Evolutionary conservation across 2,329 filamentous ascomycete genomes (phyloP), one percentile per base, ranked within the genome.

Genomic region (Fusarium bulbicola): DNA sequence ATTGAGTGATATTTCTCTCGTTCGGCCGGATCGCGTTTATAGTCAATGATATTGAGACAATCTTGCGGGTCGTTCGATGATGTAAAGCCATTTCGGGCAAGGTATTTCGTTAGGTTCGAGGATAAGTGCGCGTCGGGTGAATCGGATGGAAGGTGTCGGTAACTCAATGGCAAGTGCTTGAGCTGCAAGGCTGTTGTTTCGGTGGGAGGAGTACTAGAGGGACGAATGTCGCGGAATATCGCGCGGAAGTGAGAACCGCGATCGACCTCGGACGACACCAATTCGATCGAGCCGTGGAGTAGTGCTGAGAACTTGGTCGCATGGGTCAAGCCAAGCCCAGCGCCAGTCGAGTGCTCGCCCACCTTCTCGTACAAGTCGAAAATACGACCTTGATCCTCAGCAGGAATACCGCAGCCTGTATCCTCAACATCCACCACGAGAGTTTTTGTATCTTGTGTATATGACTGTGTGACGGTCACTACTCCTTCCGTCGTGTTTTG

Each of bases 331-430:
- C 85, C 85, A 2, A 86, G 77, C 0, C 85, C 83, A 34, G 82
- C 82, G 7, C 84, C 81, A 5, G 78, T 79, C 0, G 83, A 81
- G 40, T 84, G 78, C 1, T 70, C 67, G 39, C 81, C 78, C 3
- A 81, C 79, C 39, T 85, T 85, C 45, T 85, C 84, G 26, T 86
- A 85, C 0, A 83, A 76, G 7, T 83, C 77, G 34, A 86, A 86
- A 8, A 86, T 84, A 6, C 82, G 81, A 7, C 76, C 28, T 7
- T 82, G 80, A 12, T 85, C 74, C 7, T 79, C 72, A 3, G 68
- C 54, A 4, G 68, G 66, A n/a, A 86, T 84, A 5, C 84, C 84
- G 7, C 80, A 73, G 1, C 84, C 84, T 3, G 80, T 85, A 47
- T 86, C 84, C 46, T 82, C 73, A 3, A 86, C 67, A 45, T 86